Evolutionary conservation across 2,329 filamentous ascomycete species (phyloP), one percentile per base, ranked within the genome.

Genomic region (Fusarium penzigii): DNA sequence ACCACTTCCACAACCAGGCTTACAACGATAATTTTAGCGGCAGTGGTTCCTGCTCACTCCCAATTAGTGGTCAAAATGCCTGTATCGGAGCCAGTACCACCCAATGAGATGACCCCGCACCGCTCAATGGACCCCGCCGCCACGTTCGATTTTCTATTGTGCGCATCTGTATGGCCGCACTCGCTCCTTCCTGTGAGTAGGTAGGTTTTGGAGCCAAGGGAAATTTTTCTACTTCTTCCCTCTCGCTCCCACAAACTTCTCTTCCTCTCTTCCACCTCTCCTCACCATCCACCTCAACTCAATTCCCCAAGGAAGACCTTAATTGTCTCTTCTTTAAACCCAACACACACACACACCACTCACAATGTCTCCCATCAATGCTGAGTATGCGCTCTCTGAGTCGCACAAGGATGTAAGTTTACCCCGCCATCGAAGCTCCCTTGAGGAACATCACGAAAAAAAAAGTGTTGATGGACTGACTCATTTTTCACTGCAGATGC

Each of bases 401-500:
- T 67, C 76, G 65, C 80, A 82, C 76, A 81, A 80, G 72, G 75
- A 81, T 71, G 79, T 81, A 62, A 49, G 75, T 46, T 71, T 42
- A 34, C 58, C 55, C 56, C 52, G 29, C 60, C 53, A 59, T 68
- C 66, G 60, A 61, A 49, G 58, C 43, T 44, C 48, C 48, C 51
- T 44, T 17, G n/a, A 11, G 46, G 39, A 14, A 12, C 32, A 11
- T 14, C 13, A 14, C 39, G 39, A 40, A 20, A 40, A 40, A 20
- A 40, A 40, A 20, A 16, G 9, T n/a, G 9, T 36, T 6, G 46
- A 56, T 20, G n/a, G 17, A 44, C 49, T 65, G 51, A 56, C 53
- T 55, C 49, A 61, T 44, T 25, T 44, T 29, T 58, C 8, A 46
- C 34, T 58, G 39, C 51, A 96, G 92, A 87, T 97, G 85, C 90